Evolutionary conservation across 1,139 yeast genomes (phyloP), one percentile per base, ranked within the genome.

Genomic region (Yamadazyma siamensis): DNA sequence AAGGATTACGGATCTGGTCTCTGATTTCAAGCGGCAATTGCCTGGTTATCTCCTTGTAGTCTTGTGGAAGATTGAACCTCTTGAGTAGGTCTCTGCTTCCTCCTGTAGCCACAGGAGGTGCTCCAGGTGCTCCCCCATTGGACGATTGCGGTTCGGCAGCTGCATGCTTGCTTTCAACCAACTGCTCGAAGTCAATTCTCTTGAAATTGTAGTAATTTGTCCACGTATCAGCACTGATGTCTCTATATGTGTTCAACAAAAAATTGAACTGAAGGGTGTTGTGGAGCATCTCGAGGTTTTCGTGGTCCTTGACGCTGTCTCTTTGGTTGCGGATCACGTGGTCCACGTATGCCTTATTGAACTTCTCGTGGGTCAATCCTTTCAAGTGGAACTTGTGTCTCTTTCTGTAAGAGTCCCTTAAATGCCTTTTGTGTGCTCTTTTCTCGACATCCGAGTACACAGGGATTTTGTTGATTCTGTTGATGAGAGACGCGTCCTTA

Each of bases 251-350:
- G 40, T 68, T 68, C 10, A 62, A 43, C 30, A 68, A 51, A 15
- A 67, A 42, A 39, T 68, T 68, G 43, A 62, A 68, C 37, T 65
- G 71, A 20, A 62, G 52, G 31, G 59, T 61, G 36, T 64, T 67
- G 39, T 68, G 75, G 16, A 68, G 46, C 65, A 68, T 63, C 43
- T 68, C 75, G 35, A 68, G 39, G 39, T 68, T 68, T 14, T 51
- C 47, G 34, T 50, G 56, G 40, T 68, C 75, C 34, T 62, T 69
- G 1, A 58, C 54, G 32, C 49, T 50, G n/a, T 46, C 44, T 21
- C 61, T 48, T 39, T 66, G 71, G 11, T 46, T 43, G 8, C 52
- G 45, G 6, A 65, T 35, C 2, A 56, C 43, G 12, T 52, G 39
- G 26, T 65, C 65, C 14, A 65, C 60, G 30, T 56, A 53, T 4